Evolutionary conservation across 768 basidiomycete species (phyloP), one percentile per base, ranked within the genome.

Genomic region (Boletus insuetus): DNA sequence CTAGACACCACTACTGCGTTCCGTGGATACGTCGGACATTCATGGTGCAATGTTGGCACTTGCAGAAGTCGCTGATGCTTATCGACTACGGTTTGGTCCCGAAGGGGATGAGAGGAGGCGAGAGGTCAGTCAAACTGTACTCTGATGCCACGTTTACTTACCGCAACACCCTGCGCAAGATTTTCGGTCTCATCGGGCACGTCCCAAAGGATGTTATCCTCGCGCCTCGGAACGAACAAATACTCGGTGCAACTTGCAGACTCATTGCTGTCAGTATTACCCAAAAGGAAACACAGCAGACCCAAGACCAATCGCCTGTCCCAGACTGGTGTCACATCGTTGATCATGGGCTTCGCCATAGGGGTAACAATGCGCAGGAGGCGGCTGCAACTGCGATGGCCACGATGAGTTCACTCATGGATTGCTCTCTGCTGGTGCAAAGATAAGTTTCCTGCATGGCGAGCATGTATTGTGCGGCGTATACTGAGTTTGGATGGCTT

Each of bases 31-130:
- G 13, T 74, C 78, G 19, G 87, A 89, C 63, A 73, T 94, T 11
- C 94, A 98, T 64, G 96, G 96, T 3, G 86, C 80, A 10, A 71
- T 98, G n/a, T 74, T 86, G 22, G 84, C 82, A 1, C 75, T 98
- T 24, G 78, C 80, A 9, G 87, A 94, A 66, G 74, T 98, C 16
- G 84, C 91, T 0, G 67, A 73, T n/a, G 85, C 84, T 2, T 85
- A 79, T 59, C 74, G 69, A 16, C 67, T 58, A 57, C 53, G 54
- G 62, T 39, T 67, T 72, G 43, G 64, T 65, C 29, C 67, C 56
- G 29, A 64, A 67, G 60, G 66, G 69, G 52, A 77, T 77, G 49
- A 64, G 59, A 44, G 70, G 68, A 49, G 72, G 60, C 73, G 75
- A 44, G 74, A 82, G 69, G 87, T 89, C 60, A 44, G 54, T 46